These are phyloP conservation scores for Trichosanthes cucumerina DNA, from an alignment of 306 rosid species.

Conservation along the genomic window DNA sequence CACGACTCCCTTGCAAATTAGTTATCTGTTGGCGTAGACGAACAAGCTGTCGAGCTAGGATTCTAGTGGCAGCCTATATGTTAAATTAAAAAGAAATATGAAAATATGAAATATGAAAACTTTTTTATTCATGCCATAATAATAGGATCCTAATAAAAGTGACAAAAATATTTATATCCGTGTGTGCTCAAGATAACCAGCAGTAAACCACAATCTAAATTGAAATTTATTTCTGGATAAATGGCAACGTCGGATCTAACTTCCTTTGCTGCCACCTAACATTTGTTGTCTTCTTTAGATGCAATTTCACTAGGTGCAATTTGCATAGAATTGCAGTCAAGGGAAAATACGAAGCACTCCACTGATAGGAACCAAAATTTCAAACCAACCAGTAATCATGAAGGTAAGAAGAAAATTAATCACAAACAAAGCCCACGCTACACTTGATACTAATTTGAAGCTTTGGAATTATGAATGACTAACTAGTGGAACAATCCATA, in stretches of 20 bases:
- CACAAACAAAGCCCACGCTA: neutral
- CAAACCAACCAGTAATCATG: neutral
- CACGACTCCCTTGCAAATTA: constrained; percentile 97
- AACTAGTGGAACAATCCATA: neutral
- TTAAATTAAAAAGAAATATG: neutral
- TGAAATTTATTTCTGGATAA: neutral
- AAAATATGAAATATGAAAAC: neutral
- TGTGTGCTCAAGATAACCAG: neutral
- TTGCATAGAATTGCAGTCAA: neutral
- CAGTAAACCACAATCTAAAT: neutral
- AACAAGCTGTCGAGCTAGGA: constrained; percentile 93
- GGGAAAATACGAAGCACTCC: neutral
- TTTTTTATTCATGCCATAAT: neutral
- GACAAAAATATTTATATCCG: neutral
- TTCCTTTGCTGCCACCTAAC: neutral
- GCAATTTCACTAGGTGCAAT: neutral
- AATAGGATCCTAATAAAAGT: neutral
- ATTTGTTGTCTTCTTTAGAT: neutral
- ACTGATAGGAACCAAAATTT: neutral
- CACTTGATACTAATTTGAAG: neutral
- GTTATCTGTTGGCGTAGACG: constrained; percentile 92
- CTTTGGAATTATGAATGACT: neutral
- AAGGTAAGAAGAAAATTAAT: neutral
- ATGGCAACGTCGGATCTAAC: neutral
- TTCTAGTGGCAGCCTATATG: constrained; percentile 78